phyloP scores from a whole-genome alignment of 2,329 filamentous ascomycete species.

The Chaetomium olivaceum region DNA sequence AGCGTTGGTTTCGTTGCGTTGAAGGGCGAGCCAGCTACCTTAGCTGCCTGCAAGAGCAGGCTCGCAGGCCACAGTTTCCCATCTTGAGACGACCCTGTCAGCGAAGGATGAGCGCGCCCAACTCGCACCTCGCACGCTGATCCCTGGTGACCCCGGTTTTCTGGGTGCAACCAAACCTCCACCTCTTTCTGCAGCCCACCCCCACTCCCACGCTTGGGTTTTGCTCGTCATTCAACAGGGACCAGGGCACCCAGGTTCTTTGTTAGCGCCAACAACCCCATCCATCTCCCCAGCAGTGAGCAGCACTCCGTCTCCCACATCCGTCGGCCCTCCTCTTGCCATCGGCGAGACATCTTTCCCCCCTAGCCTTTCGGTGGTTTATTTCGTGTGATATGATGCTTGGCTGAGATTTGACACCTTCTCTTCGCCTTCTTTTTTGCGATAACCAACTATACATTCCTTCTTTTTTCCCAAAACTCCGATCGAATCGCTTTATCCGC shows the following conservation, averaged over 20 bases:
- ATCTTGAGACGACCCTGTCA: constrained; percentile 1
- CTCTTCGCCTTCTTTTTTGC: constrained; percentile 7
- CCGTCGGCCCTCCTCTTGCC: not conserved
- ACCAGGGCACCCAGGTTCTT: constrained; percentile 3
- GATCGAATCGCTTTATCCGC: constrained; percentile 13
- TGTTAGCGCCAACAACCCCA: constrained; percentile 15
- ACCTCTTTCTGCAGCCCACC: not conserved
- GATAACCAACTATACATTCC: constrained; percentile 16
- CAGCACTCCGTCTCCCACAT: constrained; percentile 1
- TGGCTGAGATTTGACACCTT: constrained; percentile 8
- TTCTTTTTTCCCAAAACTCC: constrained; percentile 15
- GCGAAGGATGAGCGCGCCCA: constrained; percentile 13
- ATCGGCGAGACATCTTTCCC: not conserved
- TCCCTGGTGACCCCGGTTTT: constrained; percentile 6
- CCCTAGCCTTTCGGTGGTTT: constrained; percentile 10
- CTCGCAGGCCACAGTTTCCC: not conserved
- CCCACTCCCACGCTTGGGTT: not conserved
- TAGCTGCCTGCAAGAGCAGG: constrained; percentile 3
- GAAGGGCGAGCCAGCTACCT: too few relatives aligned
- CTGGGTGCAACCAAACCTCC: constrained; percentile 5
- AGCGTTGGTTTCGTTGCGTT: not conserved
- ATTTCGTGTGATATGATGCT: constrained; percentile 6
- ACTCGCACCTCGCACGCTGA: constrained; percentile 6
- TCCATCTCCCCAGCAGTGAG: not conserved
- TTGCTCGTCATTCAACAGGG: not conserved